Base-by-base conservation (phyloP, 192 early-diverging fungal genomes). In the Coemansia sp. region DNA sequence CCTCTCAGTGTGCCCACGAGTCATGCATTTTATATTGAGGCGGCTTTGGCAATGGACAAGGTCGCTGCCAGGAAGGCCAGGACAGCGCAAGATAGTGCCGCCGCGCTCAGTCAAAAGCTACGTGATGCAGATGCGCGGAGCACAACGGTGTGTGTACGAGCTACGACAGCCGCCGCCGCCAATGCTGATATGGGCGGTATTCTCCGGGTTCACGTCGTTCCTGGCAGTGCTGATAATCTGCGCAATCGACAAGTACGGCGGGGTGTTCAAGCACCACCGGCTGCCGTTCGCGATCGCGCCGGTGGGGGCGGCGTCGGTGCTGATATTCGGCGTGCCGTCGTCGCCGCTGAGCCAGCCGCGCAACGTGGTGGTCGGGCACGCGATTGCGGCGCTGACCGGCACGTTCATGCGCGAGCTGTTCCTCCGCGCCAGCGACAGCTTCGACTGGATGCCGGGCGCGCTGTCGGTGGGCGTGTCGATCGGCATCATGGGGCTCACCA, bases 251-350 rank as follows among this genome's bases (percentile, higher is more conserved):
- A 83, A 69, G 32, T 83, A 83, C 70, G 81, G 81, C 0, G 45
- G 72, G 4, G 76, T 76, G 1, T 75, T 83, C 21, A 54, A 56
- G 21, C 47, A 71, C 75, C 66, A 83, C 70, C 40, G 78, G 42
- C 47, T 83, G 13, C 81, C 81, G 18, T 83, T 83, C 32, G 76
- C 76, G 49, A 78, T 83, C 32, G 81, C 75, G 1, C 76, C 81
- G 2, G 61, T 68, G 1, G 81, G 81, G 5, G 81, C 81, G 6
- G 60, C 81, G 4, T 71, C 76, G 3, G 81, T 83, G 47, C 73
- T 83, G 13, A 59, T 83, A 37, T 83, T 75, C 13, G 76, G 58
- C 7, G 76, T 78, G 3, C 75, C 76, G 1, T 69, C 76, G 19
- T 68, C 76, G 41, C 81, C 81, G 3, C 60, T 83, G 11, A 65